Evolutionary conservation across 2,329 filamentous ascomycete species (phyloP).

Genomic region (Penicillium sp.): DNA sequence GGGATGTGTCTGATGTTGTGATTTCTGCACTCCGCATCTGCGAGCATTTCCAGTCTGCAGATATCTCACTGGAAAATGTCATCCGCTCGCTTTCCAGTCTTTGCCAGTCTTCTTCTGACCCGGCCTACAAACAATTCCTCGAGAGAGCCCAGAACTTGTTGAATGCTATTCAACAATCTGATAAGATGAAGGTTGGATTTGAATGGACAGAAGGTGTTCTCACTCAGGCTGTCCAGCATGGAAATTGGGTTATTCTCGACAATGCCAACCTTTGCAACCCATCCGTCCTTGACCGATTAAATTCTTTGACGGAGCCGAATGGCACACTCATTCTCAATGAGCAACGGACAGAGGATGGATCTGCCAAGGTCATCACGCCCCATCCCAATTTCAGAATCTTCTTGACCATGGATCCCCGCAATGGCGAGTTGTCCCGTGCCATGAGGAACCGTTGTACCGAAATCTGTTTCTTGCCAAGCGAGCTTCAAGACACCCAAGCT

Average conservation of each 20-base stretch:
- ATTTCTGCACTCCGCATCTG: constrained; percentile 27
- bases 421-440: constrained; percentile 86
- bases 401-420: constrained; percentile 80
- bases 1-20: constrained; percentile 16
- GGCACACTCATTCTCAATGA: constrained; percentile 87
- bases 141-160: constrained; percentile 45
- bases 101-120: constrained; percentile 37
- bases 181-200: constrained; percentile 63
- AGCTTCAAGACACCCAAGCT: constrained; percentile 15
- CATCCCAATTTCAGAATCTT: constrained; percentile 87
- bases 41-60: constrained; percentile 23
- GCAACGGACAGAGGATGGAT: constrained; percentile 72
- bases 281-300: constrained; percentile 85
- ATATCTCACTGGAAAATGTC: constrained; percentile 26
- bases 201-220: constrained; percentile 94
- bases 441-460: constrained; percentile 95
- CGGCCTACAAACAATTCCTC: constrained; percentile 43
- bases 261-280: constrained; percentile 96
- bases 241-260: constrained; percentile 88
- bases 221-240: constrained; percentile 73
- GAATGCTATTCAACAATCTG: constrained; percentile 48
- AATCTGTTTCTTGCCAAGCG: constrained; percentile 59
- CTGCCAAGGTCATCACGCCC: constrained; percentile 68
- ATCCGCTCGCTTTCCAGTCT: constrained; percentile 29
- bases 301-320: constrained; percentile 85